phyloP scores from a whole-genome alignment of 129 eudicot genomes.

The Arctium minus region DNA sequence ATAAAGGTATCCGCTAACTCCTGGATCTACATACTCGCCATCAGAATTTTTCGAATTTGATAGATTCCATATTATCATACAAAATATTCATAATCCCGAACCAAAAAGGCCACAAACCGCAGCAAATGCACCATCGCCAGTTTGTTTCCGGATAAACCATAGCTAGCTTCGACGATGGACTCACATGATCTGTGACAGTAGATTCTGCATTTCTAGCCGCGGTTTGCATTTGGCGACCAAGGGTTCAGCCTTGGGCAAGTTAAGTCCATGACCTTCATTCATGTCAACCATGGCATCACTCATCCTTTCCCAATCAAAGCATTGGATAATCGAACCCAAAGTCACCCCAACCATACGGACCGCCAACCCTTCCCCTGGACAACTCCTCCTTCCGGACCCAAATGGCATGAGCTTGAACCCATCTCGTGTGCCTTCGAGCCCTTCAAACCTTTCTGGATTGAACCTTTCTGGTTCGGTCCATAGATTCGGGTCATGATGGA shows the following conservation, averaged over 20 bases:
- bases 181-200: neutral
- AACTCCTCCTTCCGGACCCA: constrained; percentile 72
- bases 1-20: no score
- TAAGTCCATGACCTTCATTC: constrained; percentile 46
- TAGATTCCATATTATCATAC: no score
- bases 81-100: no score
- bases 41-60: no score
- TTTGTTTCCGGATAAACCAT: neutral
- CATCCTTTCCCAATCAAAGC: constrained; percentile 65
- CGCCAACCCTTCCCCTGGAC: constrained; percentile 78
- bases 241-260: constrained; percentile 46
- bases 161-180: neutral
- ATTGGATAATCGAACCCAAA: constrained; percentile 57
- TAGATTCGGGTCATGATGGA: constrained; percentile 46
- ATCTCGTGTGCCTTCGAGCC: constrained; percentile 28
- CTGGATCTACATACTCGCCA: no score
- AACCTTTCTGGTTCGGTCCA: constrained; percentile 48
- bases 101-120: neutral
- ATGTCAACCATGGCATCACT: constrained; percentile 51
- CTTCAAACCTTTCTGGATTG: constrained; percentile 49
- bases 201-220: constrained; percentile 19
- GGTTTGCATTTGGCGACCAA: constrained; percentile 51
- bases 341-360: constrained; percentile 47
- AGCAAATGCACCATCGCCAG: neutral
- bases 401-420: constrained; percentile 64